Conservation (phyloP, 2,329 filamentous ascomycete species). For the Paecilomyces sp. region DNA sequence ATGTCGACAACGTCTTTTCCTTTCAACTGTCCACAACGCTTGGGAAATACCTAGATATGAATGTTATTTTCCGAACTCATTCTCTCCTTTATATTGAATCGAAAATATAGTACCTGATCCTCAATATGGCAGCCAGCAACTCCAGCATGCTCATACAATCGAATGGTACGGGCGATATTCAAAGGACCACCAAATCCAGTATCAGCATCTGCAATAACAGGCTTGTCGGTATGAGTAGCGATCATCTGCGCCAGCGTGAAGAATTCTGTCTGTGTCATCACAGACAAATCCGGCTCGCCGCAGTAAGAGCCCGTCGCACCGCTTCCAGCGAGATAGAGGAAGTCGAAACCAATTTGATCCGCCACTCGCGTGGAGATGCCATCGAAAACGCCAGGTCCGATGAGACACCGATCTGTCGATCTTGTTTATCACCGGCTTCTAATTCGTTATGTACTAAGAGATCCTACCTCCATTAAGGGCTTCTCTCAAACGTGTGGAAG, state of each 20-base stretch:
- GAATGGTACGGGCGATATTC: constrained; percentile 43
- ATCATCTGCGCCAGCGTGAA: constrained; percentile 40
- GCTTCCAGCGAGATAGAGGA: constrained; percentile 39
- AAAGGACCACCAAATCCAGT: constrained; percentile 14
- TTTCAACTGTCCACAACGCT: constrained; percentile 58
- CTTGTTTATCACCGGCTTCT: background rate
- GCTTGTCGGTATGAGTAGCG: constrained; percentile 30
- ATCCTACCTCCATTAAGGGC: background rate
- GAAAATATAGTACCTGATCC: constrained; percentile 47
- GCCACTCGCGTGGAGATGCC: constrained; percentile 12
- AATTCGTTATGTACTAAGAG: background rate
- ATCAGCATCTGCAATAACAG: constrained; percentile 18
- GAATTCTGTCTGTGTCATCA: constrained; percentile 40
- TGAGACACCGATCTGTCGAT: background rate
- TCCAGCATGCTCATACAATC: constrained; percentile 47
- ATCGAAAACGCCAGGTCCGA: constrained; percentile 33
- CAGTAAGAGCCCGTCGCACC: constrained; percentile 32
- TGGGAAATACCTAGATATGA: constrained; percentile 20
- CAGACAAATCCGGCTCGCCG: constrained; percentile 26
- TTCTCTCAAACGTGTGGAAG: background rate
- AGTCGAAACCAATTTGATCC: constrained; percentile 12
- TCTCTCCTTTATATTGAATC: constrained; percentile 10
- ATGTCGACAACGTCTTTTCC: constrained; percentile 53
- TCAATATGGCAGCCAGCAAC: constrained; percentile 57
- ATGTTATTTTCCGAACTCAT: background rate